Percentiles rank a stretch among this genome's conserved stretches.
phyloP scores from a whole-genome alignment of 148 eudicot species.

The Silene conica region DNA sequence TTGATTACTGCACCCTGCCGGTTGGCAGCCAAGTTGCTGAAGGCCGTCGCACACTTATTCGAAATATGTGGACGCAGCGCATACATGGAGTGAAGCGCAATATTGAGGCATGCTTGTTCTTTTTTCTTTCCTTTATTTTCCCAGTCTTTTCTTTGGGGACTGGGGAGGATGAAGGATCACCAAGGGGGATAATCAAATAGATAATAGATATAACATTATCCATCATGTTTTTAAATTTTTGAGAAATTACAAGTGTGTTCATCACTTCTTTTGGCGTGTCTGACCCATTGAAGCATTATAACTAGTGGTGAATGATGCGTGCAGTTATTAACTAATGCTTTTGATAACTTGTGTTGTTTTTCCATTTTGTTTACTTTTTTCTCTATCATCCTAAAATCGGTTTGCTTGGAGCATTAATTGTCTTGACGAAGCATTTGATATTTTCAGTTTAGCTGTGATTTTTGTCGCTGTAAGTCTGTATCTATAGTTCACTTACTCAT shows the following conservation, averaged over 20 bases:
- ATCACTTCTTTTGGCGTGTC: not conserved
- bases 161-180: not conserved
- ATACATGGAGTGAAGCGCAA: conserved; percentile 88
- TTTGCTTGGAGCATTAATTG: not conserved
- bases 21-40: conserved; percentile 74
- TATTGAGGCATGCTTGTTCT: conserved; percentile 59
- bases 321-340: not conserved
- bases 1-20: conserved; percentile 89
- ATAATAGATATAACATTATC: not conserved
- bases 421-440: not conserved
- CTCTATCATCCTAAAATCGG: not conserved
- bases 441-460: not conserved
- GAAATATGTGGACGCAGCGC: conserved; percentile 97
- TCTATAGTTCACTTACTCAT: not conserved
- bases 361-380: not conserved
- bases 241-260: not conserved
- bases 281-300: not conserved
- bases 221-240: not conserved
- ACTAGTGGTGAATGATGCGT: not conserved
- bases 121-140: not conserved
- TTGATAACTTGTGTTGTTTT: not conserved
- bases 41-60: conserved; percentile 81
- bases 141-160: not conserved
- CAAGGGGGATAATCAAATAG: not conserved
- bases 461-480: not conserved